Base-by-base conservation (phyloP, 2,329 filamentous ascomycete species). In the Chalaropsis thielavioides region DNA sequence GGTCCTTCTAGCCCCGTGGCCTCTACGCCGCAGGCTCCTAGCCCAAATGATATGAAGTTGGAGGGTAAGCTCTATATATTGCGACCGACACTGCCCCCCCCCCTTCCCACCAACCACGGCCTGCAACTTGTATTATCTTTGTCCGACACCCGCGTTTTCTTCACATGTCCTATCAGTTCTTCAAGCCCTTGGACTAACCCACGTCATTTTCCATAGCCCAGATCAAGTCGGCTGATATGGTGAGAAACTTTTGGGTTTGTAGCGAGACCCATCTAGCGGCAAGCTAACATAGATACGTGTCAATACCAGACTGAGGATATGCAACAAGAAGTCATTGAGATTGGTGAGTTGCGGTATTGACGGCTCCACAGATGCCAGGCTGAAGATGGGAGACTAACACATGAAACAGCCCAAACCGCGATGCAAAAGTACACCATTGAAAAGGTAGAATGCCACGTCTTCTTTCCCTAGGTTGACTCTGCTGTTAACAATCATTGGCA, bases 221-320 rank as follows among this genome's bases (percentile, higher is more conserved):
- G 78, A 87, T 99, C 77, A 99, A 99, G 81, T 96, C 92, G 71
- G 92, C 90, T 67, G 94, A 99, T 75, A 99, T 99, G 94, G 94
- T 97, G 82, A 76, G 80, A 31, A 61, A 41, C 58, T 64, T 41
- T 31, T 43, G 35, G 17, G 17, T 40, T 35, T 41, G 5, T 5
- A 46, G 38, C 7, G 31, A 10, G 15, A 19, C 13, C 27, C 19
- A 49, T 40, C 40, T 2, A 64, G 65, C 31, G 19, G 17, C 6
- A 49, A 38, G 27, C 65, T 67, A 43, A 67, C 44, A 6, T 27
- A 2, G 7, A 46, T 41, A 41, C 54, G 11, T 7, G 7, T 13
- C 22, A 8, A 43, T 31, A 56, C 71, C 74, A 97, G 94, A 92
- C 87, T 72, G 92, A 97, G 67, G 92, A 96, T 72, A 96, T 99